Evolutionary conservation across 257 asterid species (phyloP).

Genomic region (Henckelia pumila): DNA sequence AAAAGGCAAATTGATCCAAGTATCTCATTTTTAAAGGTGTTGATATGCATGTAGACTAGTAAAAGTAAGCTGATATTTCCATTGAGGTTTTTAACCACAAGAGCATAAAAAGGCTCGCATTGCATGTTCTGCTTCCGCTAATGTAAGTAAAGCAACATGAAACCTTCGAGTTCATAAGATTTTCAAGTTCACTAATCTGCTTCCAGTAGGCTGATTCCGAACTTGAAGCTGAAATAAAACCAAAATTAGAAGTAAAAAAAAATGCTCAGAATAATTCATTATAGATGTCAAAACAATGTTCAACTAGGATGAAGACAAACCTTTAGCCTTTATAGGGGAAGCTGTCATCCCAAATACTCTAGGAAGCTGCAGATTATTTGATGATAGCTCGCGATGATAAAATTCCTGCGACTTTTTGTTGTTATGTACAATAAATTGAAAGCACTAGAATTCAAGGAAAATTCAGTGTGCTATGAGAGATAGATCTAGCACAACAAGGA

Average conservation of each 20-base stretch:
- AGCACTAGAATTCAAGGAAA: not conserved
- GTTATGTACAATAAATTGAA: not conserved
- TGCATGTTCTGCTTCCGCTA: not conserved
- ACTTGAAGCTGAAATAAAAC: conserved; percentile 39
- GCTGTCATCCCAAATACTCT: conserved; percentile 95
- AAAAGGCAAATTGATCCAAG: too few species aligned
- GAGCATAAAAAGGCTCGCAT: not conserved
- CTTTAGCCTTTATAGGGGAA: conserved; percentile 88
- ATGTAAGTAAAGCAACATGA: conserved; percentile 3
- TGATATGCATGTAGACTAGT: too few species aligned
- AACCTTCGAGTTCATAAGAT: conserved; percentile 87
- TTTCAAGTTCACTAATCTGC: conserved; percentile 59
- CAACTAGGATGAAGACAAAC: conserved; percentile 27
- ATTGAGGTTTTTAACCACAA: not conserved
- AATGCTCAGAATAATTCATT: not conserved
- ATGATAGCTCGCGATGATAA: conserved; percentile 44
- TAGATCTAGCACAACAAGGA: not conserved
- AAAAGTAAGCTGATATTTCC: too few species aligned
- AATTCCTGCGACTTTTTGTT: conserved; percentile 53
- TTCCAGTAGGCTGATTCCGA: conserved; percentile 42
- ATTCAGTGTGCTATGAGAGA: not conserved
- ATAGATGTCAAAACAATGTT: not conserved
- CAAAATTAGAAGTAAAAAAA: not conserved
- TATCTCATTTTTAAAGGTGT: too few species aligned
- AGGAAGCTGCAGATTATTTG: conserved; percentile 45